A percentile compares a stretch with the other conserved stretches of the same genome.
phyloP scores from a whole-genome alignment of 345 rosid species.

The Citrus inodora region DNA sequence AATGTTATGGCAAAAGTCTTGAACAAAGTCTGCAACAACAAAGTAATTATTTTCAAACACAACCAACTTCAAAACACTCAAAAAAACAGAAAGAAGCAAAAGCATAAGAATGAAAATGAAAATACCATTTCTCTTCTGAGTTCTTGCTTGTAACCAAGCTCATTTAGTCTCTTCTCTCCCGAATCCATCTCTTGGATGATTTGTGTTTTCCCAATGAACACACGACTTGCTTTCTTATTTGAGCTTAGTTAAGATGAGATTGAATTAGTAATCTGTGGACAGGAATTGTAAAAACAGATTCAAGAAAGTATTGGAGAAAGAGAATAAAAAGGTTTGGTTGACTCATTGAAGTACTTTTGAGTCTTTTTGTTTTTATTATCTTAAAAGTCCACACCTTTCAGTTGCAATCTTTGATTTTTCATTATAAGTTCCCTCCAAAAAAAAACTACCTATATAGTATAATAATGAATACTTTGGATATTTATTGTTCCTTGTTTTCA shows the following conservation, averaged over 20 bases:
- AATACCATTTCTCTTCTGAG: slow-evolving; percentile 60
- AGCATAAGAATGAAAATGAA: not conserved
- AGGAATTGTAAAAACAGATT: not conserved
- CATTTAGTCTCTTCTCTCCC: slow-evolving; percentile 62
- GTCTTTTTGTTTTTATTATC: not conserved
- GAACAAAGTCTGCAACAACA: slow-evolving; percentile 45
- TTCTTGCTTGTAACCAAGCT: slow-evolving; percentile 64
- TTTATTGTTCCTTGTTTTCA: not conserved
- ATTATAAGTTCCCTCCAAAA: not conserved
- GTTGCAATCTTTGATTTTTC: slow-evolving; percentile 14
- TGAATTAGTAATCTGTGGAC: not conserved
- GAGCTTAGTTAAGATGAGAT: not conserved
- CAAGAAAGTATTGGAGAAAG: not conserved
- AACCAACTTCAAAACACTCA: not conserved
- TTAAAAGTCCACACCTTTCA: not conserved
- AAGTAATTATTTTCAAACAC: not conserved
- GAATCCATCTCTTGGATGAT: slow-evolving; percentile 41
- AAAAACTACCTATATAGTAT: no score
- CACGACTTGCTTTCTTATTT: not conserved
- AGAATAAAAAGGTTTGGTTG: not conserved
- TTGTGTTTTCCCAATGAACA: not conserved
- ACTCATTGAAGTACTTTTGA: not conserved
- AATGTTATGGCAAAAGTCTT: slow-evolving; percentile 60
- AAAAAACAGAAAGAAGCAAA: not conserved
- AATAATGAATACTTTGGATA: no score